phyloP scores from a whole-genome alignment of 2,329 filamentous ascomycete species.

The Ascochyta koolunga region DNA sequence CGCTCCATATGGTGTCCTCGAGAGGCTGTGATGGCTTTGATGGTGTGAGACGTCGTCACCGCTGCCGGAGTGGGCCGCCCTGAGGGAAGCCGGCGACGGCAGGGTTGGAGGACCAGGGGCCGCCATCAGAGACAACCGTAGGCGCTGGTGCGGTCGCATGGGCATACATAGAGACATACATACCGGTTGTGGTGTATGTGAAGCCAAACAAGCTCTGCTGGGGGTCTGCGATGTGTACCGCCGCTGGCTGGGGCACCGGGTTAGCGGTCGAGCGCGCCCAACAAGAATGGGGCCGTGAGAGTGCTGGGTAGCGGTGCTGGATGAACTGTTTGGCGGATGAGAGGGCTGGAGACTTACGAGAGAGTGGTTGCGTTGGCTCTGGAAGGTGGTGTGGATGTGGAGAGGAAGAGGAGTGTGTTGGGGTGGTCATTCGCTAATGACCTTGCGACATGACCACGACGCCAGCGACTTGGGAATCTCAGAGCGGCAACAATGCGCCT shows the following conservation, averaged over 20 bases:
- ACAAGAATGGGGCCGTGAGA: conserved; percentile 18
- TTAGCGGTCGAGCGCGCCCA: conserved; percentile 38
- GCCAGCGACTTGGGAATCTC: conserved; percentile 35
- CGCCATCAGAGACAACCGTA: conserved; percentile 21
- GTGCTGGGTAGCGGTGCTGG: conserved; percentile 20
- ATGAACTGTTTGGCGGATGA: conserved; percentile 22
- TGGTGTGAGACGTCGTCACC: conserved; percentile 38
- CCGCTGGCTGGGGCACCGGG: conserved; percentile 43
- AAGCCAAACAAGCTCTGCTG: conserved; percentile 32
- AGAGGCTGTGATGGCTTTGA: conserved; percentile 25
- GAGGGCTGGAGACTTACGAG: conserved; percentile 30
- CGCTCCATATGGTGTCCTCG: conserved; percentile 26
- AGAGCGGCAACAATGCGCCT: conserved; percentile 31
- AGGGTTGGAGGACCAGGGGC: conserved; percentile 26
- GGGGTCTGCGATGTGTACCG: conserved; percentile 44
- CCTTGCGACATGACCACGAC: conserved; percentile 27
- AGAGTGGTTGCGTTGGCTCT: conserved; percentile 31
- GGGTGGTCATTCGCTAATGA: conserved; percentile 33
- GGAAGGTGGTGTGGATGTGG: conserved; percentile 30
- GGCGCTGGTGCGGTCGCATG: conserved; percentile 40
- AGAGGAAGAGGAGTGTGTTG: conserved; percentile 30
- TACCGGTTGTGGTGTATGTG: conserved; percentile 37
- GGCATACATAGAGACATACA: conserved; percentile 36
- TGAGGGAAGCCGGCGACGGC: conserved; percentile 39
- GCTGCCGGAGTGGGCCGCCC: conserved; percentile 37